phyloP scores from a whole-genome alignment of 169 alveolate species.

The Eimeria nieschulzi region DNA sequence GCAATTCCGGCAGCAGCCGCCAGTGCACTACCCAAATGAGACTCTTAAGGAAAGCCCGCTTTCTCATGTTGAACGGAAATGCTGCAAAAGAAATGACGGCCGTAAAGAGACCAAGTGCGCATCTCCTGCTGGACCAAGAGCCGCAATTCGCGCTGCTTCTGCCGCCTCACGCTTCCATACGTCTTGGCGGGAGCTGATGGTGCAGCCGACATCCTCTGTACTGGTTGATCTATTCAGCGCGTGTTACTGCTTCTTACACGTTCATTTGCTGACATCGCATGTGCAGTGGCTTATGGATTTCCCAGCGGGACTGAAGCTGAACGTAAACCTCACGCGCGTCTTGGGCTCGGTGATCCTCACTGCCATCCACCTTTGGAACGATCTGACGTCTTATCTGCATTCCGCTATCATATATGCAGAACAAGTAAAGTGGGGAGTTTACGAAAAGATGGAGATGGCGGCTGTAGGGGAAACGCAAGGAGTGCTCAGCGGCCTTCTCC shows the following conservation, averaged over 20 bases:
- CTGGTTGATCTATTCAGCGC: constrained; percentile 63
- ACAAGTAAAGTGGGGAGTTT: not conserved
- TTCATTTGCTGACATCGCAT: constrained; percentile 31
- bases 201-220: constrained; percentile 48
- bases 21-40: not conserved
- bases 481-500: not conserved
- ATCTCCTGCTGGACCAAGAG: not conserved
- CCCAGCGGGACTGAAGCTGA: constrained; percentile 75
- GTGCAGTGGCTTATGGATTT: constrained; percentile 75
- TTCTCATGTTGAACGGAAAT: too few relatives aligned
- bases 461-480: not conserved
- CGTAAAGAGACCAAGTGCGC: not conserved
- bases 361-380: constrained; percentile 51
- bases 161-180: not conserved
- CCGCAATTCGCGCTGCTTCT: not conserved
- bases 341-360: constrained; percentile 67
- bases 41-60: too few relatives aligned
- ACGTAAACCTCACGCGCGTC: constrained; percentile 58
- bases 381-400: constrained; percentile 31
- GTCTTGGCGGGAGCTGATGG: constrained; percentile 33
- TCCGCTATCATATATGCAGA: constrained; percentile 29
- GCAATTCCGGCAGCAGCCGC: not conserved
- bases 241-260: constrained; percentile 66
- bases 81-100: not conserved
- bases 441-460: not conserved